Evolutionary conservation across 805 yeast species (phyloP).

Genomic region (Clavispora vitiphila): DNA sequence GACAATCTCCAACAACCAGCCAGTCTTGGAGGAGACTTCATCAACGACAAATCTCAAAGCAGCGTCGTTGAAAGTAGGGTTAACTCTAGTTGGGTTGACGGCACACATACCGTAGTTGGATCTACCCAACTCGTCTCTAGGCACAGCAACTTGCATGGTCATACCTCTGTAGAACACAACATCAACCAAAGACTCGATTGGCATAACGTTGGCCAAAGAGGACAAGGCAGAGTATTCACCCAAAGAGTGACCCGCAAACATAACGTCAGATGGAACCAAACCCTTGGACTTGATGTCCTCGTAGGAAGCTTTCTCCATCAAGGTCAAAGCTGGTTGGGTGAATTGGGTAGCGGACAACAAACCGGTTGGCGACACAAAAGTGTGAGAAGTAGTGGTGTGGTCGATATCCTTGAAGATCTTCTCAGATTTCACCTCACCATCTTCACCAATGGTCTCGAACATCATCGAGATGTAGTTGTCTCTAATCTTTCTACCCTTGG

Average conservation of each 20-base stretch:
- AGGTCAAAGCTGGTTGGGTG: conserved; percentile 97
- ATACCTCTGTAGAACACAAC: conserved; percentile 99
- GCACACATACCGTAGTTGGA: conserved; percentile 99
- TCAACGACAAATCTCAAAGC: conserved; percentile 93
- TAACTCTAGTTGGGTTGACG: conserved; percentile 91
- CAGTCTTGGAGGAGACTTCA: conserved; percentile 75
- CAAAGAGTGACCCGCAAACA: conserved; percentile 98
- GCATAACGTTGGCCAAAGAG: conserved; percentile 97
- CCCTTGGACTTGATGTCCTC: conserved; percentile 98
- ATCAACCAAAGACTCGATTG: conserved; percentile 93
- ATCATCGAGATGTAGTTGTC: conserved; percentile 95
- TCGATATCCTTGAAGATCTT: conserved; percentile 92
- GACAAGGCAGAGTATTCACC: conserved; percentile 99
- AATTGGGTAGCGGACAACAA: conserved; percentile 96
- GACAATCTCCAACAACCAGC: conserved; percentile 96
- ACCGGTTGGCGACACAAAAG: conserved; percentile 92
- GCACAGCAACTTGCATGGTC: conserved; percentile 99
- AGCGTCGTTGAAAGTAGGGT: conserved; percentile 83
- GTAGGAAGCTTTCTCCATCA: conserved; percentile 98
- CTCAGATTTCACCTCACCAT: conserved; percentile 81
- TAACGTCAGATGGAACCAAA: conserved; percentile 83
- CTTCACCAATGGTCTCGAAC: conserved; percentile 88
- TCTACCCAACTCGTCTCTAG: conserved; percentile 91
- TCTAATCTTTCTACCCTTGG: conserved; percentile 90
- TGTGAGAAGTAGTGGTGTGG: conserved; percentile 73